Conservation (phyloP, 139 green algal genomes). For the Astrephomene gubernaculifera region DNA sequence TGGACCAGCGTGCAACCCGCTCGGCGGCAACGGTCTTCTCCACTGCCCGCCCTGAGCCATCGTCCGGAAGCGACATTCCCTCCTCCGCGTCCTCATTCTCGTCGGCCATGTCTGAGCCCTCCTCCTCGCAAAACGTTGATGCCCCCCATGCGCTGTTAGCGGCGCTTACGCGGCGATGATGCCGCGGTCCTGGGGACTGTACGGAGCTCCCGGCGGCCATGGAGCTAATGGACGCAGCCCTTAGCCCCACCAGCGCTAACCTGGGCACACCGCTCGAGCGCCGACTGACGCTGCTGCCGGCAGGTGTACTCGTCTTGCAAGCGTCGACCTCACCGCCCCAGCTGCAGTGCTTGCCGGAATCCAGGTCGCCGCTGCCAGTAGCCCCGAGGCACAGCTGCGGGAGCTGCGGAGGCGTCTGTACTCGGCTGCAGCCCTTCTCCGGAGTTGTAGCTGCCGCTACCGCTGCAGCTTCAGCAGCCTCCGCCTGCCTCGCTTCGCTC, state of each 20-base stretch:
- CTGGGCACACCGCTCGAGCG: background rate
- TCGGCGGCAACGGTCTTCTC: slow-evolving; percentile 32
- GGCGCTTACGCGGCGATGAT: background rate
- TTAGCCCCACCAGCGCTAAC: slow-evolving; percentile 3
- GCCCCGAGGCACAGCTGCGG: background rate
- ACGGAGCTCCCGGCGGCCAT: background rate
- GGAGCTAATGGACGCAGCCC: slow-evolving; percentile 15
- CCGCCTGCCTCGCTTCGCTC: slow-evolving; percentile 6
- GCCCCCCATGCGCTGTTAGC: background rate
- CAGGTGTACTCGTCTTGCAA: no score
- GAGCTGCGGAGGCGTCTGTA: no score
- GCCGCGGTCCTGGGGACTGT: background rate
- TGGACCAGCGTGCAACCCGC: slow-evolving; percentile 19
- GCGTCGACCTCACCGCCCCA: no score
- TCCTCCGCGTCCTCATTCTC: background rate
- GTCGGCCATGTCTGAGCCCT: background rate
- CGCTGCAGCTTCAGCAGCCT: background rate
- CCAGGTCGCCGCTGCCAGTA: background rate
- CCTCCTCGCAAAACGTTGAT: no score
- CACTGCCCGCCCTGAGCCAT: no score
- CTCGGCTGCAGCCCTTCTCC: background rate
- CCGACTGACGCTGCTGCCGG: background rate
- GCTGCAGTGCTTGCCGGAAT: background rate
- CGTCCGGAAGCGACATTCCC: no score
- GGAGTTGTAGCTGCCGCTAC: no score